These are phyloP conservation scores for Biscogniauxia mediterranea DNA, from an alignment of 2,329 filamentous ascomycete species.

Conservation along the genomic window DNA sequence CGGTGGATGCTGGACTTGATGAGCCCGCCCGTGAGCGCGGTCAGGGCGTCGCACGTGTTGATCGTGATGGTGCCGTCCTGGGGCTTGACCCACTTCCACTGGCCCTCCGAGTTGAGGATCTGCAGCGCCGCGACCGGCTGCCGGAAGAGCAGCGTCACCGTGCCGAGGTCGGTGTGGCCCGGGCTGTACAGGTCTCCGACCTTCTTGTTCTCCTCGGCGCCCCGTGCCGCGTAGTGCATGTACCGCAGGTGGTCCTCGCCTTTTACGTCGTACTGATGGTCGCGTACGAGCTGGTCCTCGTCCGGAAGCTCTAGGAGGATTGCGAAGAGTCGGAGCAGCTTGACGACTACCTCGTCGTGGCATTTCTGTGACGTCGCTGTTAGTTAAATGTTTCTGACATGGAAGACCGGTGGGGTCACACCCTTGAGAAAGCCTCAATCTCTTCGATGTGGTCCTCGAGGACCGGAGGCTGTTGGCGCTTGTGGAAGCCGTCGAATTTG, in stretches of 20 bases:
- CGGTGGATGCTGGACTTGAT: conserved; percentile 38
- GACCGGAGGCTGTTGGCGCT: conserved; percentile 40
- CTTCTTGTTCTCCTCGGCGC: conserved; percentile 39
- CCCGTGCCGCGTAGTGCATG: conserved; percentile 49
- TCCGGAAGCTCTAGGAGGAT: conserved; percentile 56
- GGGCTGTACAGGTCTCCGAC: conserved; percentile 40
- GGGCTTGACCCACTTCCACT: conserved; percentile 47
- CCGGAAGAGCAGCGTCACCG: conserved; percentile 53
- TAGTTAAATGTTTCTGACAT: conserved; percentile 14
- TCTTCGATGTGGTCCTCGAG: conserved; percentile 49
- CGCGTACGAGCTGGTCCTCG: conserved; percentile 53
- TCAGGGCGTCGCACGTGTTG: conserved; percentile 46
- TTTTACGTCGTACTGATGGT: conserved; percentile 57
- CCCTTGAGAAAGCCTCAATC: conserved; percentile 53
- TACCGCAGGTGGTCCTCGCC: conserved; percentile 62
- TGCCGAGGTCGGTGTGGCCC: conserved; percentile 54
- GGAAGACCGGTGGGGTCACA: conserved; percentile 6
- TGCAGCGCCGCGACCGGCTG: conserved; percentile 55
- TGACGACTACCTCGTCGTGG: conserved; percentile 55
- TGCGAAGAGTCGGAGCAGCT: conserved; percentile 59
- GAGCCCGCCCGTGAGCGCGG: conserved; percentile 45
- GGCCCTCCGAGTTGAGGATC: conserved; percentile 42
- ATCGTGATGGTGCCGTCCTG: conserved; percentile 47
- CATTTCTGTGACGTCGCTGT: conserved; percentile 15
- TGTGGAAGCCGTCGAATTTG: conserved; percentile 51